A percentile compares a stretch with the other conserved stretches of the same genome.
Evolutionary conservation across 2,329 filamentous ascomycete species (phyloP).

Genomic region (Alternaria solani): DNA sequence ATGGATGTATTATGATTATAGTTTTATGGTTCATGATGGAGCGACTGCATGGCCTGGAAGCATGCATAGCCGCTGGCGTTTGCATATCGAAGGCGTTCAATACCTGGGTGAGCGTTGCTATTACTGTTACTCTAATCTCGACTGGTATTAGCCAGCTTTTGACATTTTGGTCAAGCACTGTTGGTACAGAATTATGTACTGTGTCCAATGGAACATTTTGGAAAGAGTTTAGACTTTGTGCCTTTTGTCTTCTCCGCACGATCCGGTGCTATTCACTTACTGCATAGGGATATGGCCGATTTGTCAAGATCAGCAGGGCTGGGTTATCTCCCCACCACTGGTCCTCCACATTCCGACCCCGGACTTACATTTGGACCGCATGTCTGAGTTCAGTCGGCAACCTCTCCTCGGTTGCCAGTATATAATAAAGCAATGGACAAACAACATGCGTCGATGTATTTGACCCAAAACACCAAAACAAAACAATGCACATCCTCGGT

Average conservation of each 20-base stretch:
- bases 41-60: conserved; percentile 5
- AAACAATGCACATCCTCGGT: neutral
- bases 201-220: neutral
- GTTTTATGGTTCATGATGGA: neutral
- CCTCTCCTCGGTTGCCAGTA: neutral
- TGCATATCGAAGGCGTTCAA: conserved; percentile 1
- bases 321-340: neutral
- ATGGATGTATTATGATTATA: conserved; percentile 13
- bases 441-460: neutral
- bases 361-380: neutral
- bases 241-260: neutral
- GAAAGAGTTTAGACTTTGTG: neutral
- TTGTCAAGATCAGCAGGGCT: neutral
- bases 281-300: neutral
- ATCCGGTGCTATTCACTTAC: neutral
- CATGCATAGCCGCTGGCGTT: conserved; percentile 13
- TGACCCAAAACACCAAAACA: neutral
- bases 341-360: neutral
- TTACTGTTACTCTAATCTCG: neutral
- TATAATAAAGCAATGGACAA: neutral
- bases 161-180: neutral
- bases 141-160: neutral
- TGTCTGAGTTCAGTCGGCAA: neutral
- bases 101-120: neutral
- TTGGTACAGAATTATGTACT: neutral